Conservation (phyloP, 306 rosid species). For the Vigna mungo region DNA sequence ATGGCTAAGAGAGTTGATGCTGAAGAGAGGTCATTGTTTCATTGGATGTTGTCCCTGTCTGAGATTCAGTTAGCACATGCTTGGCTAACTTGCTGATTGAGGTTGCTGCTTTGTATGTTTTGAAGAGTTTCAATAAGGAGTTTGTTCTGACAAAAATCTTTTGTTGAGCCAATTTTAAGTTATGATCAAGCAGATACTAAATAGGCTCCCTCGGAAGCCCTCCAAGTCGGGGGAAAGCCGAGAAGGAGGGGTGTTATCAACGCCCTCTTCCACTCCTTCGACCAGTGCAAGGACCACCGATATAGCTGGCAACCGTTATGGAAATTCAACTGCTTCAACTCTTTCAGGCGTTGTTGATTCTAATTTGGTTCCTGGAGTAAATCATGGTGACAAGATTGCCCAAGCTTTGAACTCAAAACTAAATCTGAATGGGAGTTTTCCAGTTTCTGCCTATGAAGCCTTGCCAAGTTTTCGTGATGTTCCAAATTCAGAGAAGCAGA, state of each 20-base stretch:
- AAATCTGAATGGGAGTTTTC: conserved; percentile 72
- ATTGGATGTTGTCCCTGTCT: conserved; percentile 32
- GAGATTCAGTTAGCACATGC: conserved; percentile 47
- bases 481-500: conserved; percentile 87
- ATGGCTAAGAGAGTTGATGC: conserved; percentile 45
- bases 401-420: conserved; percentile 71
- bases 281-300: conserved; percentile 64
- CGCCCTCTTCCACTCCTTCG: conserved; percentile 69
- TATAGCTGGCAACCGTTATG: conserved; percentile 54
- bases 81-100: conserved; percentile 39
- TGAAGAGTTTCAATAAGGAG: conserved; percentile 38
- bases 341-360: conserved; percentile 55
- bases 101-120: conserved; percentile 50
- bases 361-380: conserved; percentile 60
- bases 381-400: conserved; percentile 60
- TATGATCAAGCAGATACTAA: conserved; percentile 92
- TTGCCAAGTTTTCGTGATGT: conserved; percentile 89
- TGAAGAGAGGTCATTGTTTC: conserved; percentile 42
- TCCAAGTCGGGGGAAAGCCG: conserved; percentile 79
- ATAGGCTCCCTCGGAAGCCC: conserved; percentile 89
- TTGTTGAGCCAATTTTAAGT: conserved; percentile 51
- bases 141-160: conserved; percentile 44
- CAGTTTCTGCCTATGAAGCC: conserved; percentile 69
- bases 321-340: conserved; percentile 55
- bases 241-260: conserved; percentile 79